Base-by-base conservation (phyloP, 345 rosid species). In the Citrus australasica region DNA sequence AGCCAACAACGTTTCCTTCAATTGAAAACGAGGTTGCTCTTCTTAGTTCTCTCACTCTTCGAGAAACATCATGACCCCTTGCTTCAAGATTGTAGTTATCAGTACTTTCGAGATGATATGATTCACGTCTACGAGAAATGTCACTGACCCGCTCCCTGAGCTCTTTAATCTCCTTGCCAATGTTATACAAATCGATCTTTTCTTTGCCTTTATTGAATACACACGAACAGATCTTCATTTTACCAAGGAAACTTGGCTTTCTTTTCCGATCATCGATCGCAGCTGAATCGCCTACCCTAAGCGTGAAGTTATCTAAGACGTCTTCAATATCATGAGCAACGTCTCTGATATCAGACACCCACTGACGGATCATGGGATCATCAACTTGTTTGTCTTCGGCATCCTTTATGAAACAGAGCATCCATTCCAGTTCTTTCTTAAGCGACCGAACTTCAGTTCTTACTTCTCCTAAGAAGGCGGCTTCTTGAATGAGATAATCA, bases 261-360 rank as follows among this genome's bases (percentile, higher is more conserved):
- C 11, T 22, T 19, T 11, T n/a, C 10, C 30, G 2, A 10, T 17
- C n/a, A 5, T 17, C 7, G 3, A 9, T 62, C 2, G 0, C 21
- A 21, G 24, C 28, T 13, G 51, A 11, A 59, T 63, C 8, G 1
- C 0, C 5, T 21, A 53, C 58, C 3, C 0, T 53, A 62, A 75
- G 80, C 67, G 77, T 40, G 16, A 74, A 77, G 2, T 60, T 77
- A 35, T 82, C 83, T 25, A 86, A 76, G 69, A 84, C 60, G 65
- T 84, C 85, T 19, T 86, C 87, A 28, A 84, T 73, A 69, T 84
- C 87, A 19, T 86, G 76, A n/a, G 85, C 79, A 53, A 80, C 75
- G 27, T 78, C 76, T 78, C 79, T 76, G 74, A 86, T 78, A 6
- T 79, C 84, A 42, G 82, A 80, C 27, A 80, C 82, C 85, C 85